phyloP scores from a whole-genome alignment of 768 basidiomycete genomes.

The Amylocystis lapponica region DNA sequence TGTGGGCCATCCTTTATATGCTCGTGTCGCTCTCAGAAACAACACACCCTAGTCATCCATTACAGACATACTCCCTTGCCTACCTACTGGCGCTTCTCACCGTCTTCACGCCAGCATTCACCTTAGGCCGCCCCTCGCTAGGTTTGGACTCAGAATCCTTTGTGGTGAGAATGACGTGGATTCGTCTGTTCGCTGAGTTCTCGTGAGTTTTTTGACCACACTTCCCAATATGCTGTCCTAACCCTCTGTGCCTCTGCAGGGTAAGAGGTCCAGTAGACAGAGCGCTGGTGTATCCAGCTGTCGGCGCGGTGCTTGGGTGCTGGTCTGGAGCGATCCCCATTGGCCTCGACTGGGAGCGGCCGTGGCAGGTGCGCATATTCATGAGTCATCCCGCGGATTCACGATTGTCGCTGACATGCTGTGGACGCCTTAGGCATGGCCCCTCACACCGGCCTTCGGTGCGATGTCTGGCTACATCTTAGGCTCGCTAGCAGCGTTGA shows the following conservation, averaged over 20 bases:
- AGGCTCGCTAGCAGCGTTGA: conserved; percentile 52
- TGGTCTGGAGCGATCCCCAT: conserved; percentile 84
- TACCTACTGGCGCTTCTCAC: conserved; percentile 62
- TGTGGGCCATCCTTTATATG: conserved; percentile 10
- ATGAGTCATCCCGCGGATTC: not conserved
- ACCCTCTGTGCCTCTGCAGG: no score
- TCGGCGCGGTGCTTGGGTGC: conserved; percentile 66
- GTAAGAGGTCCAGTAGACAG: conserved; percentile 75
- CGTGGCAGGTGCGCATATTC: conserved; percentile 77
- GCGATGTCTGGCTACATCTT: conserved; percentile 63
- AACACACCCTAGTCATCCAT: conserved; percentile 34
- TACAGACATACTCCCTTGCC: conserved; percentile 64
- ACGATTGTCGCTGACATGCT: conserved; percentile 3
- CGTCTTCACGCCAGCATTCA: conserved; percentile 63
- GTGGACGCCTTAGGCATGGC: conserved; percentile 74
- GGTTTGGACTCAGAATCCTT: conserved; percentile 35
- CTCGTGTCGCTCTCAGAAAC: not conserved
- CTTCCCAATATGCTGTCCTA: no score
- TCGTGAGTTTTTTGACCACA: no score
- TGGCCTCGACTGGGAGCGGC: conserved; percentile 93
- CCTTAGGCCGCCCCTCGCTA: conserved; percentile 54
- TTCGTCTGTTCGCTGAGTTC: conserved; percentile 75
- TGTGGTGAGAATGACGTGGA: conserved; percentile 61
- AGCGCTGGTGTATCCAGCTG: conserved; percentile 70
- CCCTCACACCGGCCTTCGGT: conserved; percentile 70